These are phyloP conservation scores for Cryptococcus amylolentus DNA, from an alignment of 1,284 basidiomycete species.

Conservation along the genomic window DNA sequence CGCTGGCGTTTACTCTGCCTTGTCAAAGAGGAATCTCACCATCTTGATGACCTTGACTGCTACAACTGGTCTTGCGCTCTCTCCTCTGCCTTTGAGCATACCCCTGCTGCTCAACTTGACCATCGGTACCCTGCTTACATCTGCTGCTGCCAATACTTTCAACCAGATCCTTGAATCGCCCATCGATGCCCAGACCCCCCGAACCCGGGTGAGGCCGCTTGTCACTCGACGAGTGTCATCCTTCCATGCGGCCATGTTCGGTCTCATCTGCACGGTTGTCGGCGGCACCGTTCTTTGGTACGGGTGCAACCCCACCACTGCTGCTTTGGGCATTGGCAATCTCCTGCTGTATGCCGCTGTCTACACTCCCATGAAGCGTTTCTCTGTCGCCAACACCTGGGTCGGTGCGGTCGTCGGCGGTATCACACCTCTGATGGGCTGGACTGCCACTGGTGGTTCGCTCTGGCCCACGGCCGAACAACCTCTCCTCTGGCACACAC, in stretches of 20 bases:
- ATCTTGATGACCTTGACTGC: conserved; percentile 85
- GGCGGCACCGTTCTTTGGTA: conserved; percentile 76
- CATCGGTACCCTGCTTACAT: conserved; percentile 83
- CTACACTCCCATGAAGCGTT: conserved; percentile 94
- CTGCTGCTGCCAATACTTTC: conserved; percentile 87
- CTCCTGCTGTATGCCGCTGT: conserved; percentile 84
- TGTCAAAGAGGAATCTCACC: conserved; percentile 84
- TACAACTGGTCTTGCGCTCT: conserved; percentile 90
- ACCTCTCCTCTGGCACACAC: conserved; percentile 51
- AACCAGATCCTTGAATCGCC: conserved; percentile 96
- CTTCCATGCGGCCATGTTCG: conserved; percentile 80
- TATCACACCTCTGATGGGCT: conserved; percentile 94
- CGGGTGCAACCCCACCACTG: conserved; percentile 87
- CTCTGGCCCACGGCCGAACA: conserved; percentile 64
- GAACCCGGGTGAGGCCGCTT: conserved; percentile 86
- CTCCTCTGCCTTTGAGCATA: conserved; percentile 74
- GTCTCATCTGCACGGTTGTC: conserved; percentile 64
- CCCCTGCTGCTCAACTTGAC: conserved; percentile 83
- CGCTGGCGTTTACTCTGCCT: conserved; percentile 68
- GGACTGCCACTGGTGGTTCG: conserved; percentile 87
- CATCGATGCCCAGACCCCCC: conserved; percentile 93
- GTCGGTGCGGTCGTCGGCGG: conserved; percentile 88
- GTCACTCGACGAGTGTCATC: conserved; percentile 78
- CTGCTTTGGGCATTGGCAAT: conserved; percentile 76
- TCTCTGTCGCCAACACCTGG: conserved; percentile 88